Evolutionary conservation across 129 eudicot genomes (phyloP), one percentile per base, ranked within the genome.

Genomic region (Gnaphalium uliginosum): DNA sequence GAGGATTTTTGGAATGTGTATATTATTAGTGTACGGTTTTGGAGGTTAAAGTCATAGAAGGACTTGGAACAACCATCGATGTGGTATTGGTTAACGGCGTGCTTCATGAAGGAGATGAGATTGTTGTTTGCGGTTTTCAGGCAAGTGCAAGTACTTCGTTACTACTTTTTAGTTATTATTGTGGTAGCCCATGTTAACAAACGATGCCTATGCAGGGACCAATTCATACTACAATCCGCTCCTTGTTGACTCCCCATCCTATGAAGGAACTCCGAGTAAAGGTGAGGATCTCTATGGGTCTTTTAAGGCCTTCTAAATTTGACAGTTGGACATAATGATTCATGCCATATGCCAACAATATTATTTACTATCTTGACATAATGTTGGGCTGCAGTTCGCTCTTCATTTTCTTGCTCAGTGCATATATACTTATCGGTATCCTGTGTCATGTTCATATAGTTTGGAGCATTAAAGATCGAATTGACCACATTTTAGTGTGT

Each of bases 1-100:
- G 48, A 60, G 70, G 66, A 48, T 46, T 51, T 76, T 29, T 69
- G 53, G 21, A 7, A 78, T 59, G 66, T 71, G 69, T 57, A n/a
- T 30, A 11, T 50, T 84, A 14, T 43, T 86, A 94, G 98, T 94
- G 97, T 81, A 94, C 97, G 8, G 98, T 94, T n/a, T 84, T 94
- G 90, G 98, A 94, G 89, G 98, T 94, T 76, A 94, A 94, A 86
- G 98, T 90, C 72, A 68, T 94, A 72, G 98, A 91, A 89, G 98
- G 98, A 8, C 98, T 87, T 82, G 98, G 98, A 50, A 90, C 98
- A 68, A 94, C 98, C 25, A 87, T 94, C 10, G 98, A 94, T 78
- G 98, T 94, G 66, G 93, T 94, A 35, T 84, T 94, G 71, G 98
- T 94, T 18, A 94, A 94, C 75, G 98, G 98, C 8, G 95, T 90